A percentile compares a stretch with the other conserved stretches of the same genome.
Evolutionary conservation across 257 asterid species (phyloP).

Genomic region (Eucommia ulmoides): DNA sequence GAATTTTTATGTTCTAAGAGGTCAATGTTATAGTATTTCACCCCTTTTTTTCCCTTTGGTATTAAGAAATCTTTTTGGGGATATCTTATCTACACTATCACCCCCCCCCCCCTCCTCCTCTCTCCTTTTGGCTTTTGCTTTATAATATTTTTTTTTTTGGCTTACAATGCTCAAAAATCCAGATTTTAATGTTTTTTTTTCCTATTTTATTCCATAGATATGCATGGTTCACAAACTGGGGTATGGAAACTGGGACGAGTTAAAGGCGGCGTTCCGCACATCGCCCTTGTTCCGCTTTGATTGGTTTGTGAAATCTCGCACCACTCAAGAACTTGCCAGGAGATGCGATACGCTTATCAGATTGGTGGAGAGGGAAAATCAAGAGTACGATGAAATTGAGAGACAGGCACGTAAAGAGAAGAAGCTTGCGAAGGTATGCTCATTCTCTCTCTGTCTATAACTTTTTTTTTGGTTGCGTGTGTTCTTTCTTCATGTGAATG

Average conservation of each 20-base stretch:
- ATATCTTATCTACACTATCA: no score
- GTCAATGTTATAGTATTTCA: no score
- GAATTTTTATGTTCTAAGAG: no score
- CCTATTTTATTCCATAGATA: conserved; percentile 29
- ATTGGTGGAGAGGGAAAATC: conserved; percentile 88
- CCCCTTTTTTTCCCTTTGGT: no score
- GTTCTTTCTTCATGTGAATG: background rate
- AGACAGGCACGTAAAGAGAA: conserved; percentile 97
- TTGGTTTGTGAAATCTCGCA: conserved; percentile 98
- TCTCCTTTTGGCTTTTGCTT: no score
- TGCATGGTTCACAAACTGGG: conserved; percentile 99
- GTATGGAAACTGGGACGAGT: conserved; percentile 97
- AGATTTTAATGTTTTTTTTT: background rate
- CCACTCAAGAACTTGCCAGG: conserved; percentile 99
- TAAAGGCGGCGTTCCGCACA: conserved; percentile 92
- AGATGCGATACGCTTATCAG: conserved; percentile 91
- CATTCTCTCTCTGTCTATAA: no score
- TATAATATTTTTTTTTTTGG: no score
- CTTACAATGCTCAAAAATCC: no score
- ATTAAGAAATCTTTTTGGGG: no score
- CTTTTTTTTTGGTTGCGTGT: no score
- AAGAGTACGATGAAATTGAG: conserved; percentile 89
- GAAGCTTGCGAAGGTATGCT: conserved; percentile 70
- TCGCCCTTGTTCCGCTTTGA: conserved; percentile 92
- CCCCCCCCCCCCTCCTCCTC: no score